Base-by-base conservation (phyloP, 345 rosid genomes). In the Boechera divaricarpa region DNA sequence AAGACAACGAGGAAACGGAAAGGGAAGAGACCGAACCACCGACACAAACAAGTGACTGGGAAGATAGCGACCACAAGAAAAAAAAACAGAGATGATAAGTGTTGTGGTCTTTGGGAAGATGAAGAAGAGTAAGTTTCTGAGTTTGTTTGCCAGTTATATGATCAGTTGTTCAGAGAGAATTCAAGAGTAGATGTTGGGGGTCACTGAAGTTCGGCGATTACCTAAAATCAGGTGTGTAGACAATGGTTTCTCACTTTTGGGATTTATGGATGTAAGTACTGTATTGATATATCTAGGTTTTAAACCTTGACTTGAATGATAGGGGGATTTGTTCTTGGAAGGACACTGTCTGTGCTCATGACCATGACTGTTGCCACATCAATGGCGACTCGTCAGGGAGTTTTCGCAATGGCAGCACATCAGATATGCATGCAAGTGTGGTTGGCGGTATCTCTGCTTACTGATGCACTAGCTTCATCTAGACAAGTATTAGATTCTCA, bases 371-470 rank as follows among this genome's bases (percentile, higher is more conserved):
- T 95, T 63, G 96, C 88, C 12, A 95, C 99, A 13, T 92, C 98
- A 69, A 91, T 95, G 94, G 98, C 94, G 49, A 96, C 96, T 72
- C n/a, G n/a, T 62, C 98, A 92, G 80, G 99, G 98, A 72, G 84
- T 87, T 41, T 61, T n/a, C n/a, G n/a, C n/a, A 15, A 92, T n/a
- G n/a, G n/a, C n/a, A n/a, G n/a, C n/a, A 21, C 99, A 95, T 85
- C 99, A n/a, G 84, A 92, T 95, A 87, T 95, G 98, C 82, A 82
- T 91, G 97, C 98, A 95, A 86, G 86, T 95, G 15, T 95, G 99
- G 99, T 83, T 95, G 82, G 96, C 98, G 63, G 99, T 92, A 61
- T 79, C 91, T 79, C 91, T 95, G 72, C 92, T 92, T 70, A n/a
- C 97, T 47, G 99, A 95, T 88, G 91, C 98, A 38, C 69, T 92